Evolutionary conservation across 2,329 filamentous ascomycete genomes (phyloP).

Genomic region (Aspergillus melleus): DNA sequence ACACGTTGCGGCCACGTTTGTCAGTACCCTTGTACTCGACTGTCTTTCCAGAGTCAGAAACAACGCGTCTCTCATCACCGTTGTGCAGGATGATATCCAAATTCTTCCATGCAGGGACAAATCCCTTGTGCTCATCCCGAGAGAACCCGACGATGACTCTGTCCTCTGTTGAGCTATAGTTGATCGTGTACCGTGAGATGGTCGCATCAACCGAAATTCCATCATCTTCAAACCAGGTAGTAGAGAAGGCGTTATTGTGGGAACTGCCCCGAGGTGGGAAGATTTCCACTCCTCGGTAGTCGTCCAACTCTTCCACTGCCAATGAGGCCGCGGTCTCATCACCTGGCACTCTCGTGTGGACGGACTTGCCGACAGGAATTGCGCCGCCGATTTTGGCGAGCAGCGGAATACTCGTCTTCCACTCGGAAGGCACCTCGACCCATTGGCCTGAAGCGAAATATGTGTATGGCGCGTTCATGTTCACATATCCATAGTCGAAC

Average conservation of each 20-base stretch:
- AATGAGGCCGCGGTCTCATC: slow-evolving; percentile 50
- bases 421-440: slow-evolving; percentile 52
- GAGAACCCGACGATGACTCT: slow-evolving; percentile 47
- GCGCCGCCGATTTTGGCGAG: slow-evolving; percentile 57
- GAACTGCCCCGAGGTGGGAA: slow-evolving; percentile 52
- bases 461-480: slow-evolving; percentile 62
- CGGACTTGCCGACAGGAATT: slow-evolving; percentile 53
- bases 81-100: slow-evolving; percentile 53
- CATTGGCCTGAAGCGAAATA: slow-evolving; percentile 57
- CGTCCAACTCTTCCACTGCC: slow-evolving; percentile 46
- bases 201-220: slow-evolving; percentile 49
- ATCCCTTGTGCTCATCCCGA: slow-evolving; percentile 41
- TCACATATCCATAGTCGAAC: slow-evolving; percentile 60
- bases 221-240: slow-evolving; percentile 59
- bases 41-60: slow-evolving; percentile 31
- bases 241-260: slow-evolving; percentile 39
- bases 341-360: slow-evolving; percentile 54
- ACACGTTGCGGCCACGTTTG: slow-evolving; percentile 29
- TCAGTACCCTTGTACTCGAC: slow-evolving; percentile 31
- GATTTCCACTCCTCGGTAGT: slow-evolving; percentile 59
- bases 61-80: slow-evolving; percentile 49
- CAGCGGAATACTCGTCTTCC: slow-evolving; percentile 57
- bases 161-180: slow-evolving; percentile 46
- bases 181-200: slow-evolving; percentile 46
- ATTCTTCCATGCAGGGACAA: slow-evolving; percentile 52